A percentile compares a stretch with the other conserved stretches of the same genome.
Conservation (phyloP, 176 grass and related monocot species). For the Thinopyrum elongatum region DNA sequence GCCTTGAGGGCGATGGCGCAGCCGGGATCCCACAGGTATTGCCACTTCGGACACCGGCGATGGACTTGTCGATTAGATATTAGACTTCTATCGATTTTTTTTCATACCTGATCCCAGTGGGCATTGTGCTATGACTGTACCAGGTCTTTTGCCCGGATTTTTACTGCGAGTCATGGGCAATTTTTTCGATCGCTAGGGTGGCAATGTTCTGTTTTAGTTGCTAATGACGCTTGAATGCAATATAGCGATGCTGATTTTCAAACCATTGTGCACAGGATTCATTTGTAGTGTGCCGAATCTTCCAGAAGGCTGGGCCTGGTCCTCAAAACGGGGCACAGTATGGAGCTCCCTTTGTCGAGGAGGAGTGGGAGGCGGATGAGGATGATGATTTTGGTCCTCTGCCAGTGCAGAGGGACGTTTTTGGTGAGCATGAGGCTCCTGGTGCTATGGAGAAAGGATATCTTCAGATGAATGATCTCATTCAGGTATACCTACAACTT, state of each 20-base stretch:
- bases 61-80: too few relatives aligned
- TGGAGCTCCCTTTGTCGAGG: slow-evolving; percentile 92
- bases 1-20: slow-evolving; percentile 61
- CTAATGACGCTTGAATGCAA: background rate
- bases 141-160: background rate
- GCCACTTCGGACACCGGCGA: background rate
- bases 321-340: slow-evolving; percentile 95
- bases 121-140: background rate
- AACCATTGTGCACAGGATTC: slow-evolving; percentile 48
- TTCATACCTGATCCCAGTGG: background rate
- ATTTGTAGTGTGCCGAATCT: slow-evolving; percentile 92
- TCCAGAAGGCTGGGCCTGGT: slow-evolving; percentile 83
- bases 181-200: background rate
- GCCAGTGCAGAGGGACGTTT: slow-evolving; percentile 23
- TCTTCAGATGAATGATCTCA: slow-evolving; percentile 75
- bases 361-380: slow-evolving; percentile 79
- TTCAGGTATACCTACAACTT: slow-evolving; percentile 48
- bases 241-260: background rate
- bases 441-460: slow-evolving; percentile 56
- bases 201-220: background rate
- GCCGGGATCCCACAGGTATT: slow-evolving; percentile 48
- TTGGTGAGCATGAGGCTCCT: slow-evolving; percentile 41
- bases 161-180: too few relatives aligned
- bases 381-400: slow-evolving; percentile 46
- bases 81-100: background rate